These are phyloP conservation scores for Arachis hypogaea DNA, from an alignment of 306 rosid species.

Conservation along the genomic window DNA sequence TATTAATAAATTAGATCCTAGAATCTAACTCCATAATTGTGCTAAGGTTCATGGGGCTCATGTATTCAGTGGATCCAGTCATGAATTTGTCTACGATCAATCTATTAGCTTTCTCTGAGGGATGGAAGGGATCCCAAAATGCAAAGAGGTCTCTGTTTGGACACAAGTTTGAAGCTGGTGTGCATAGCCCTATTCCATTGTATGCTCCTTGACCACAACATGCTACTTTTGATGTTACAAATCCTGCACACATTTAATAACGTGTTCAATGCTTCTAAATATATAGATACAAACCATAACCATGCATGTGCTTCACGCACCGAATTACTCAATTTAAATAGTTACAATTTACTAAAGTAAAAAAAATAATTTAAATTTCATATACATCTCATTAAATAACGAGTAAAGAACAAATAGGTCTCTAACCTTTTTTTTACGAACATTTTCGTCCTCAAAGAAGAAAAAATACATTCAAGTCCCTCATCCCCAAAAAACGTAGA, in stretches of 20 bases:
- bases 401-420: too few relatives aligned
- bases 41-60: slow-evolving; percentile 56
- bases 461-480: too few relatives aligned
- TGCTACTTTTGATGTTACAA: slow-evolving; percentile 56
- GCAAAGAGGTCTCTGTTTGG: slow-evolving; percentile 53
- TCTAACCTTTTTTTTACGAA: too few relatives aligned
- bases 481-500: too few relatives aligned
- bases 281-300: not conserved
- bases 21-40: slow-evolving; percentile 52
- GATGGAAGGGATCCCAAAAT: slow-evolving; percentile 61
- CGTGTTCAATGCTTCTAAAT: not conserved
- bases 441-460: too few relatives aligned
- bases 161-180: slow-evolving; percentile 56
- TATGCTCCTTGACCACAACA: slow-evolving; percentile 62
- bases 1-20: slow-evolving; percentile 38
- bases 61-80: slow-evolving; percentile 50
- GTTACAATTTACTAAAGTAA: too few relatives aligned
- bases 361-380: too few relatives aligned
- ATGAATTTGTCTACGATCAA: slow-evolving; percentile 49
- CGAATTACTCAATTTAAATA: too few relatives aligned
- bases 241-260: slow-evolving; percentile 36
- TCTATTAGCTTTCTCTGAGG: slow-evolving; percentile 50
- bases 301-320: too few relatives aligned
- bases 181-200: slow-evolving; percentile 59
- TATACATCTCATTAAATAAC: too few relatives aligned